These are phyloP conservation scores for Euryodendron excelsum DNA, from an alignment of 148 eudicot genomes.

Conservation along the genomic window DNA sequence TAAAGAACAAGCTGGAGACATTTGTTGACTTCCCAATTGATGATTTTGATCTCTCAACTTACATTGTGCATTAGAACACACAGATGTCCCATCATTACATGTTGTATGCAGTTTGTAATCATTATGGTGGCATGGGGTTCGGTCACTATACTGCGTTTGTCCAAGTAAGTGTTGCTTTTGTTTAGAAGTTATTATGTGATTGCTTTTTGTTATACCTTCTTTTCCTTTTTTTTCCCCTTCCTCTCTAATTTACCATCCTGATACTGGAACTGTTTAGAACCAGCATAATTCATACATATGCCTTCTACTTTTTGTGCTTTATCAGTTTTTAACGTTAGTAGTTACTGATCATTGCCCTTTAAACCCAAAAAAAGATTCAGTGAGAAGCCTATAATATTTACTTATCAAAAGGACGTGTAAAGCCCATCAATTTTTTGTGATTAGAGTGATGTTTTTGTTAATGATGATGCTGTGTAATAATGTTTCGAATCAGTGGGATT, in stretches of 20 bases:
- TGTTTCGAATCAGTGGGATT: too few species aligned
- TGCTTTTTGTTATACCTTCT: background rate
- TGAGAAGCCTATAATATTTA: background rate
- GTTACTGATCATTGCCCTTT: too few species aligned
- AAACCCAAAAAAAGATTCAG: too few species aligned
- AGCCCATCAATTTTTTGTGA: too few species aligned
- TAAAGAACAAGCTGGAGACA: conserved; percentile 73
- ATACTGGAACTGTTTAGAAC: background rate
- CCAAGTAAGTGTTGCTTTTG: conserved; percentile 48
- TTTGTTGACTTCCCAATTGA: conserved; percentile 83
- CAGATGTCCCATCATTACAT: conserved; percentile 40
- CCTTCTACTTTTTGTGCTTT: background rate
- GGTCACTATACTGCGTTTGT: conserved; percentile 85
- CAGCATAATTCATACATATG: background rate
- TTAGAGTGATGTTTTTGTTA: too few species aligned
- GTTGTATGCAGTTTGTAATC: conserved; percentile 74
- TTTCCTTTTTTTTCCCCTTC: background rate
- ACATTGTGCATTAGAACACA: conserved; percentile 37
- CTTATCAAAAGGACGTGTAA: too few species aligned
- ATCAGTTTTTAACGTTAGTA: too few species aligned
- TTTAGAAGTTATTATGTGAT: background rate
- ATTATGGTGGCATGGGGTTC: conserved; percentile 76
- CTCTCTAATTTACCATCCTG: background rate
- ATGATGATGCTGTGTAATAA: too few species aligned
- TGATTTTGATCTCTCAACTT: conserved; percentile 57